Percentiles rank a stretch among this genome's conserved stretches.
Evolutionary conservation across 345 rosid genomes (phyloP).

Genomic region (Boechera retrofracta): DNA sequence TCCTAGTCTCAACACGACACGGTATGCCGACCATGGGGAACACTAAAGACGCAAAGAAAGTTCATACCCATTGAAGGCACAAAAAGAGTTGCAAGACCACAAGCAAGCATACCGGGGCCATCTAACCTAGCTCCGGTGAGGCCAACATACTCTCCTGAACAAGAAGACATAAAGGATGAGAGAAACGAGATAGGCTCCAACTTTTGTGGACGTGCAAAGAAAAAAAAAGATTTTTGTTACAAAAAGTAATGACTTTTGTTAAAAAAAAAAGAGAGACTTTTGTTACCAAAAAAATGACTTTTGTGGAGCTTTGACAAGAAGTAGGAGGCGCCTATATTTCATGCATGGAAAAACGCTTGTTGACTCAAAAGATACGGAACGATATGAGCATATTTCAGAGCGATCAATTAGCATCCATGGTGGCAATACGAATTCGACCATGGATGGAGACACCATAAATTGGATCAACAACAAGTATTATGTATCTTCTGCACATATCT

Average conservation of each 20-base stretch:
- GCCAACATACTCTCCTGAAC: slow-evolving; percentile 76
- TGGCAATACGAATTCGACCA: no score
- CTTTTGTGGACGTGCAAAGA: background rate
- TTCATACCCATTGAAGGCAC: slow-evolving; percentile 65
- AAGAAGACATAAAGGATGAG: slow-evolving; percentile 6
- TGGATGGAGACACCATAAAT: no score
- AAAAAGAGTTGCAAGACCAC: slow-evolving; percentile 91
- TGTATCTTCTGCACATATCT: no score
- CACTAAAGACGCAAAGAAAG: background rate
- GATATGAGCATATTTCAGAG: background rate
- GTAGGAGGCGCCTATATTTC: slow-evolving; percentile 84
- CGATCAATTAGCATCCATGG: no score
- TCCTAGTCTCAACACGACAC: background rate
- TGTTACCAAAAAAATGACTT: no score
- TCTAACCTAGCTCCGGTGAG: slow-evolving; percentile 78
- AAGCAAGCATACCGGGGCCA: slow-evolving; percentile 84
- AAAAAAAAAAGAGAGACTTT: no score
- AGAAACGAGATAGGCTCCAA: background rate
- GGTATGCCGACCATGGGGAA: background rate
- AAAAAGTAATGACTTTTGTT: no score
- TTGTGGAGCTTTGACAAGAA: slow-evolving; percentile 74
- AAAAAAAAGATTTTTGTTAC: no score
- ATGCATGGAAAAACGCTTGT: slow-evolving; percentile 80
- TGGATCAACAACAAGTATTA: no score
- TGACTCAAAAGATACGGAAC: slow-evolving; percentile 4